These are phyloP conservation scores for Malus fusca DNA, from an alignment of 306 rosid species.

Conservation along the genomic window DNA sequence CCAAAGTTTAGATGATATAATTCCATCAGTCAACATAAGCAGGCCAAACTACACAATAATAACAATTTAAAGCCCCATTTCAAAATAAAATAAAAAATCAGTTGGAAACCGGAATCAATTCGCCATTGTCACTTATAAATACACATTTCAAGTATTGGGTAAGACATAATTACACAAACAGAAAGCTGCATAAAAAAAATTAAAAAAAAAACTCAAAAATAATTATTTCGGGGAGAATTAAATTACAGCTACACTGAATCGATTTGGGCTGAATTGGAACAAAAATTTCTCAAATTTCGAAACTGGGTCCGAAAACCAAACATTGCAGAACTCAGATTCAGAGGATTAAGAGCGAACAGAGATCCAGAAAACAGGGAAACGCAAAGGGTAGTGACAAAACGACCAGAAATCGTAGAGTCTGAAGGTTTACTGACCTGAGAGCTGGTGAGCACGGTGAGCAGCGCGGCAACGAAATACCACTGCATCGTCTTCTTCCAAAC, in stretches of 20 bases:
- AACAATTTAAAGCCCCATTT: not conserved
- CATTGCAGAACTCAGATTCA: not conserved
- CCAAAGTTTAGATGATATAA: not conserved
- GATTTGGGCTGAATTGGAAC: not conserved
- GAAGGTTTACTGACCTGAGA: conserved; percentile 41
- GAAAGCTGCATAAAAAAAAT: not conserved
- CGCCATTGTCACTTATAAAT: not conserved
- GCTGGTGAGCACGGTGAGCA: conserved; percentile 58
- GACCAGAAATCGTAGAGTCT: not conserved
- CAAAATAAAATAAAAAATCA: not conserved
- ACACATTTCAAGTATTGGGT: not conserved
- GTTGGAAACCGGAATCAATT: not conserved
- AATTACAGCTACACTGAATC: not conserved
- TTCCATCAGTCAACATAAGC: conserved; percentile 2
- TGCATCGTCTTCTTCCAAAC: conserved; percentile 30
- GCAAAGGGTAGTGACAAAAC: not conserved
- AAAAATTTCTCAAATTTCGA: not conserved
- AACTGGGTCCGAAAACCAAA: not conserved
- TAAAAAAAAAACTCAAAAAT: not conserved
- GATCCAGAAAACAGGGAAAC: not conserved
- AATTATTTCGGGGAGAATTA: not conserved
- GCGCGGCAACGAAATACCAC: conserved; percentile 57
- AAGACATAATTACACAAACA: not conserved
- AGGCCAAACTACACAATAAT: not conserved
- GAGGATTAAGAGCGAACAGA: not conserved